These are phyloP conservation scores for Fusarium falciforme DNA, from an alignment of 2,329 filamentous ascomycete genomes.

Conservation along the genomic window DNA sequence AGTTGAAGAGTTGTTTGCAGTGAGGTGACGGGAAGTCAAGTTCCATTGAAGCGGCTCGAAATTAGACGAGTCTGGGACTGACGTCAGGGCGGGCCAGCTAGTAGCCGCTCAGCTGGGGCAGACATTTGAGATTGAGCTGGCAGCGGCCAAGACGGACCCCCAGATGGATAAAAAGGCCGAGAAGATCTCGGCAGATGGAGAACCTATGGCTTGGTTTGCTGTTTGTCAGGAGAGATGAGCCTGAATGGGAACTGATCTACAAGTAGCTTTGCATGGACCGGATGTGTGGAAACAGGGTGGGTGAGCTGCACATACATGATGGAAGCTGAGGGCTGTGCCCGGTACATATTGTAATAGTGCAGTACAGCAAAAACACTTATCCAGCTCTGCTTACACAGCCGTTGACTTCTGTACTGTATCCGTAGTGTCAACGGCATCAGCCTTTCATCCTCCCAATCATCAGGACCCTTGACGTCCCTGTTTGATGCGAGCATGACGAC, in stretches of 20 bases:
- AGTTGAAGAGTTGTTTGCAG: background rate
- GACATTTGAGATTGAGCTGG: background rate
- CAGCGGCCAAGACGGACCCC: constrained; percentile 8
- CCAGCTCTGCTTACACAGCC: background rate
- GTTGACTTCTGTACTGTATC: background rate
- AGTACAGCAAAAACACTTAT: background rate
- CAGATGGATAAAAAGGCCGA: constrained; percentile 24
- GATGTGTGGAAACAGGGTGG: constrained; percentile 17
- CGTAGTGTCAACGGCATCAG: background rate
- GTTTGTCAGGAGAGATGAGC: background rate
- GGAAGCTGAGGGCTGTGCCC: background rate
- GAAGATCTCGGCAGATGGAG: constrained; percentile 33
- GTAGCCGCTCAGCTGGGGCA: background rate
- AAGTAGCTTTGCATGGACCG: constrained; percentile 20
- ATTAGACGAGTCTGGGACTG: constrained; percentile 17
- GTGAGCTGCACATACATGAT: background rate
- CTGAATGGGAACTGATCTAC: constrained; percentile 26
- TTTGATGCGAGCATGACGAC: constrained; percentile 1
- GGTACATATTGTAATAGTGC: background rate
- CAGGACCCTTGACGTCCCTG: background rate
- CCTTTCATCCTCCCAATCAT: background rate
- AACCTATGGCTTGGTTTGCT: constrained; percentile 14
- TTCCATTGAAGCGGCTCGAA: background rate
- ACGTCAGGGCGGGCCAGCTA: constrained; percentile 35
- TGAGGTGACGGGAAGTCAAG: constrained; percentile 3